These are phyloP conservation scores for Hymenoscyphus infarciens DNA, from an alignment of 2,329 filamentous ascomycete genomes.

Conservation along the genomic window DNA sequence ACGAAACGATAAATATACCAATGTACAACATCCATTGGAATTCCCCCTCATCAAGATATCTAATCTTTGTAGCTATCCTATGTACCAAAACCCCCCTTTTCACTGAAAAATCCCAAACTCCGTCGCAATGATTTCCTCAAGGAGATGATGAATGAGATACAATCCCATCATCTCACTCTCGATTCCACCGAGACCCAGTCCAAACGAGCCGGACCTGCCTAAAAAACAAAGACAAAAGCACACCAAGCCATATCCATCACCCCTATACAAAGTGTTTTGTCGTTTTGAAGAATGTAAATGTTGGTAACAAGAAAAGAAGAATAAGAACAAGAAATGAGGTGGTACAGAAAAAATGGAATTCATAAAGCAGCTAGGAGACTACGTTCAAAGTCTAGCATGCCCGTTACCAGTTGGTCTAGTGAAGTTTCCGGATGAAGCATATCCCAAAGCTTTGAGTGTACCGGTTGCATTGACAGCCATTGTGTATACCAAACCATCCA, in stretches of 20 bases:
- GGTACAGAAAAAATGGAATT: not conserved
- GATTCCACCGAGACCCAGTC: not conserved
- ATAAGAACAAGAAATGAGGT: not conserved
- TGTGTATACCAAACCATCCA: constrained; percentile 7
- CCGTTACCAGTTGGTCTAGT: not conserved
- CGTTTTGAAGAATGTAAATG: not conserved
- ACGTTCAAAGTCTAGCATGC: too few species aligned
- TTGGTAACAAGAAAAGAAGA: not conserved
- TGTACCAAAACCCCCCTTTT: not conserved
- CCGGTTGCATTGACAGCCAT: constrained; percentile 9
- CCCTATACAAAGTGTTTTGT: not conserved
- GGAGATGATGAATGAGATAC: not conserved
- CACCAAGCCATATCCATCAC: not conserved
- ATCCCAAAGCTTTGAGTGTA: not conserved
- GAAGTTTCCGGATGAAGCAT: not conserved
- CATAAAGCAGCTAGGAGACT: not conserved
- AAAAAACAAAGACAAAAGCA: not conserved
- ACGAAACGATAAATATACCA: not conserved
- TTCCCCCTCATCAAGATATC: not conserved
- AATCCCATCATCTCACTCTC: not conserved
- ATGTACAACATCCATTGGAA: not conserved
- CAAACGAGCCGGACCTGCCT: not conserved
- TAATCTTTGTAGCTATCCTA: constrained; percentile 3
- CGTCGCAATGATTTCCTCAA: not conserved
- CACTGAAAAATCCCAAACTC: not conserved